phyloP scores from a whole-genome alignment of 768 basidiomycete species.

The Boletus pseudopeckii region DNA sequence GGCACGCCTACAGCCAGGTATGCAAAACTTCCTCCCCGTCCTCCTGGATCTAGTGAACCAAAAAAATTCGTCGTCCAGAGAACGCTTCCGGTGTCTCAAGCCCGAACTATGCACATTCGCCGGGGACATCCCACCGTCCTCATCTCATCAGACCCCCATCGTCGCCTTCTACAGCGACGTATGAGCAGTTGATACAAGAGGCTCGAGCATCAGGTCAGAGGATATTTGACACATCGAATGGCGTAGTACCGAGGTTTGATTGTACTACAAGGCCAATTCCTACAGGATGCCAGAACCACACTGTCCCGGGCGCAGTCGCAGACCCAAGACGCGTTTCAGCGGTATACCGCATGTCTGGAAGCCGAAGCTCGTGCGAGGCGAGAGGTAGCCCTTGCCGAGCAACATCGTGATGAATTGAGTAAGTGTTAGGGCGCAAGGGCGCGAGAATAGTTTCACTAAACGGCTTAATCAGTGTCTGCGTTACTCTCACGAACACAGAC shows the following conservation, averaged over 20 bases:
- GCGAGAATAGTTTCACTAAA: slow-evolving; percentile 20
- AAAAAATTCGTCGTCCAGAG: slow-evolving; percentile 16
- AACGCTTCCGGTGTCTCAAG: slow-evolving; percentile 29
- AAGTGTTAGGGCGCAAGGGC: slow-evolving; percentile 18
- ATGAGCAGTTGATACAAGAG: slow-evolving; percentile 55
- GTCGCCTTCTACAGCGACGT: slow-evolving; percentile 49
- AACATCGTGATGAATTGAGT: slow-evolving; percentile 62
- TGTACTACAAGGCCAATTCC: slow-evolving; percentile 48
- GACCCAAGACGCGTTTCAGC: slow-evolving; percentile 66
- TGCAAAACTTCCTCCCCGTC: neutral
- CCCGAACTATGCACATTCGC: slow-evolving; percentile 31
- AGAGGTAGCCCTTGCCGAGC: slow-evolving; percentile 61
- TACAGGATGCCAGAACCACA: slow-evolving; percentile 58
- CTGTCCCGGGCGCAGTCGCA: slow-evolving; percentile 66
- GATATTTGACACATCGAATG: slow-evolving; percentile 7
- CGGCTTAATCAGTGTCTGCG: slow-evolving; percentile 27
- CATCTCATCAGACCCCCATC: slow-evolving; percentile 43
- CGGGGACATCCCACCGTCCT: slow-evolving; percentile 29
- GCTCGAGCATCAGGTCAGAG: slow-evolving; percentile 58
- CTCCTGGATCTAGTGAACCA: slow-evolving; percentile 3
- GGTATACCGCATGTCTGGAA: slow-evolving; percentile 68
- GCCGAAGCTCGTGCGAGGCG: slow-evolving; percentile 63
- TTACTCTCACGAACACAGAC: slow-evolving; percentile 36
- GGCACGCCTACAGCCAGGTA: slow-evolving; percentile 35
- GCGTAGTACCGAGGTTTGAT: slow-evolving; percentile 4